phyloP scores from a whole-genome alignment of 768 basidiomycete species.

The Rhodocollybia butyracea region DNA sequence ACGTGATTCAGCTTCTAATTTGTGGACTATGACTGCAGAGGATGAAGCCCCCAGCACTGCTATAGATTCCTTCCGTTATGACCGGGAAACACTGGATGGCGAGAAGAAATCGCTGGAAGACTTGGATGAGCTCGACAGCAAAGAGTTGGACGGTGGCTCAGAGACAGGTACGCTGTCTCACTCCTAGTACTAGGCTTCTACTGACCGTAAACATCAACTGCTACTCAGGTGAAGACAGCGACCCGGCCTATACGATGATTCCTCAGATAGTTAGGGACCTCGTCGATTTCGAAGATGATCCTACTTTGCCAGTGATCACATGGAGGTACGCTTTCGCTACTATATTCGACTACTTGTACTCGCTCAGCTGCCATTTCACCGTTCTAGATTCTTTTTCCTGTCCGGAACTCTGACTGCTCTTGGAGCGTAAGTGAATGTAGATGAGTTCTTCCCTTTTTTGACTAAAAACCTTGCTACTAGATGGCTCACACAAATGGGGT shows the following conservation, averaged over 20 bases:
- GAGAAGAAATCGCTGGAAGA: slow-evolving; percentile 1
- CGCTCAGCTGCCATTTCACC: background rate
- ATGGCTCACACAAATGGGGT: slow-evolving; percentile 23
- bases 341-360: background rate
- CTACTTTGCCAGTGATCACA: slow-evolving; percentile 19
- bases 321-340: slow-evolving; percentile 16
- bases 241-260: slow-evolving; percentile 18
- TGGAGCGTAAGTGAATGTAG: slow-evolving; percentile 13
- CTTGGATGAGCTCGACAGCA: background rate
- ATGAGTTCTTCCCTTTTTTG: background rate
- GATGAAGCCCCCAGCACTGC: too few species aligned
- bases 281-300: slow-evolving; percentile 21
- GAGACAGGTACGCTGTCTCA: background rate
- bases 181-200: background rate
- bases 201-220: background rate
- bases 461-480: background rate
- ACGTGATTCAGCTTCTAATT: too few species aligned
- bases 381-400: slow-evolving; percentile 18
- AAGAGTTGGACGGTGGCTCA: background rate
- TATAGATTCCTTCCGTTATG: background rate
- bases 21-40: too few species aligned
- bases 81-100: background rate
- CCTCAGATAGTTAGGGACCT: slow-evolving; percentile 22
- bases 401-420: slow-evolving; percentile 20
- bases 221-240: slow-evolving; percentile 17